These are phyloP conservation scores for Alternaria sp. DNA, from an alignment of 2,329 filamentous ascomycete species.

Conservation along the genomic window DNA sequence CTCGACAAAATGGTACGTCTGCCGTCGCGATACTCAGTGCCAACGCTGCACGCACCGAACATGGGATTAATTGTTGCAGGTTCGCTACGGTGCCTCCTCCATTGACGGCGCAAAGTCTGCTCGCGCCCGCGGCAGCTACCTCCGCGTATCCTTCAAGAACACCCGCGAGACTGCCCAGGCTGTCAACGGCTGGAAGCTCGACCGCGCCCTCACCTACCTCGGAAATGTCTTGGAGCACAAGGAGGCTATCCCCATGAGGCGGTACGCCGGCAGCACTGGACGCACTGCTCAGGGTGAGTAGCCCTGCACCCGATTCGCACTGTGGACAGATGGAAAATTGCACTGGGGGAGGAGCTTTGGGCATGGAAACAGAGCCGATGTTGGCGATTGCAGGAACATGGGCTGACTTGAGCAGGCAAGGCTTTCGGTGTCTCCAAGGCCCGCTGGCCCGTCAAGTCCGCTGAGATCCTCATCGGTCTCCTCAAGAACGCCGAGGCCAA, in stretches of 20 bases:
- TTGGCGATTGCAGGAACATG: conserved; percentile 12
- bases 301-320: conserved; percentile 13
- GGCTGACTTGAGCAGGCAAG: conserved; percentile 75
- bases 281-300: conserved; percentile 96
- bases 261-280: conserved; percentile 95
- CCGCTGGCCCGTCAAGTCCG: conserved; percentile 99
- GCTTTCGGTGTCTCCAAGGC: conserved; percentile 97
- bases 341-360: not conserved
- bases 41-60: conserved; percentile 19
- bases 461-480: conserved; percentile 95
- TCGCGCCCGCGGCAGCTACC: conserved; percentile 97
- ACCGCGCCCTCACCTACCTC: conserved; percentile 94
- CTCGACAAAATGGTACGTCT: conserved; percentile 55
- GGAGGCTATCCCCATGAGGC: conserved; percentile 98
- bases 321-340: conserved; percentile 1
- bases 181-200: conserved; percentile 98
- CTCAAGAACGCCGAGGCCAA: conserved; percentile 65
- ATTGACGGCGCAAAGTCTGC: conserved; percentile 71
- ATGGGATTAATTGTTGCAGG: conserved; percentile 44
- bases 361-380: conserved; percentile 1
- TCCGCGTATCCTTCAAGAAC: conserved; percentile 99
- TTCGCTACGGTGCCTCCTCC: conserved; percentile 50
- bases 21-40: conserved; percentile 16
- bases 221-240: conserved; percentile 97
- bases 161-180: conserved; percentile 99